phyloP scores from a whole-genome alignment of 2,329 filamentous ascomycete species.

The Aureobasidium sp. region DNA sequence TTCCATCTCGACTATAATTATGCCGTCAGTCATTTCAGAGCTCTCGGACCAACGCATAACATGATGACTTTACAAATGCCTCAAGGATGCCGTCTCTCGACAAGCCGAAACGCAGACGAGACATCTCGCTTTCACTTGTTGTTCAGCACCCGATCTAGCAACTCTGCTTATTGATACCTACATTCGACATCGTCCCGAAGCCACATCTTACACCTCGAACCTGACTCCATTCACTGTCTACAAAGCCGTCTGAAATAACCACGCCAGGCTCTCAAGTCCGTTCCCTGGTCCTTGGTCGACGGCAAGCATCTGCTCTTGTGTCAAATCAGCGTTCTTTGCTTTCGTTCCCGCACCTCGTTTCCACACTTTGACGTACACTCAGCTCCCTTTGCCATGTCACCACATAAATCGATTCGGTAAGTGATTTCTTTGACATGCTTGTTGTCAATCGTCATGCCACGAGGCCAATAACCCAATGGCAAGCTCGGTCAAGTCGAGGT shows the following conservation, averaged over 20 bases:
- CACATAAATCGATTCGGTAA: neutral
- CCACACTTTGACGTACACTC: neutral
- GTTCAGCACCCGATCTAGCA: slow-evolving; percentile 17
- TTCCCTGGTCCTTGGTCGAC: slow-evolving; percentile 3
- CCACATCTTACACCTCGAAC: neutral
- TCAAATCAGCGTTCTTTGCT: neutral
- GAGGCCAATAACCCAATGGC: slow-evolving; percentile 1
- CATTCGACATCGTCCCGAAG: slow-evolving; percentile 10
- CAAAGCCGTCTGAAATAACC: neutral
- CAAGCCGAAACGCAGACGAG: neutral
- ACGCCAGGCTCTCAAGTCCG: neutral
- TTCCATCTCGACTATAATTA: neutral
- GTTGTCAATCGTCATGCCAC: neutral
- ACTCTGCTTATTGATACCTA: slow-evolving; percentile 16
- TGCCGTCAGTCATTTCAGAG: neutral
- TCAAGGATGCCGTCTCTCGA: neutral
- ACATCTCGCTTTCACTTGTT: slow-evolving; percentile 12
- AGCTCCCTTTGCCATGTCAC: neutral
- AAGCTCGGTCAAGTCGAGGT: neutral
- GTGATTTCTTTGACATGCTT: neutral
- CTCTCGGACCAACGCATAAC: neutral
- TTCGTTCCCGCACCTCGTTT: neutral
- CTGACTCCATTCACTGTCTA: neutral
- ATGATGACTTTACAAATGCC: neutral
- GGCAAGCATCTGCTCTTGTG: neutral